Evolutionary conservation across 2,329 filamentous ascomycete species (phyloP).

Genomic region (Hymenoscyphus fructigenus): DNA sequence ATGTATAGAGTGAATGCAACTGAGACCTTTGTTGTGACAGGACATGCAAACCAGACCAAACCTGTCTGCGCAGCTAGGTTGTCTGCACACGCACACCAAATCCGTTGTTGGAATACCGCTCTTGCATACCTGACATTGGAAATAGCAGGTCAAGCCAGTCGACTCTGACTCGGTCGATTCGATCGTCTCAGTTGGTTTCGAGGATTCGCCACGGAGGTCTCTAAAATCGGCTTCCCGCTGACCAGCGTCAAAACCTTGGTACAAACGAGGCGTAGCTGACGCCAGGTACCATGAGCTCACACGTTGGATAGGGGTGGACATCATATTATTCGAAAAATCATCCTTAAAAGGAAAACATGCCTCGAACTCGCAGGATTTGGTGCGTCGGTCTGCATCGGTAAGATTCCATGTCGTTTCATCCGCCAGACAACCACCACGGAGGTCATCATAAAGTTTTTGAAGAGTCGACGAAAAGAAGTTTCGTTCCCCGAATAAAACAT

Average conservation of each 20-base stretch:
- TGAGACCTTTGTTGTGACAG: too few relatives aligned
- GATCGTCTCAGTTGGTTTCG: too few relatives aligned
- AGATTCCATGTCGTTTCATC: background rate
- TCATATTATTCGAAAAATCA: background rate
- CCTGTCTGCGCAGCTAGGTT: too few relatives aligned
- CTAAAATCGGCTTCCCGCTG: too few relatives aligned
- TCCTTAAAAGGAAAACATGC: background rate
- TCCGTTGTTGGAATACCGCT: too few relatives aligned
- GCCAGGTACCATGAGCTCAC: background rate
- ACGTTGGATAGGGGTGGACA: background rate
- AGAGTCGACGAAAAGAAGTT: background rate
- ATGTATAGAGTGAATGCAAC: too few relatives aligned
- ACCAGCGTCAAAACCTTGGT: background rate
- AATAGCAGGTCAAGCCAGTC: too few relatives aligned
- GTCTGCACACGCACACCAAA: too few relatives aligned
- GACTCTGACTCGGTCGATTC: too few relatives aligned
- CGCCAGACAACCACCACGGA: background rate
- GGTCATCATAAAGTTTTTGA: background rate
- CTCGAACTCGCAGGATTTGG: slow-evolving; percentile 3
- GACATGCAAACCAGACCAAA: too few relatives aligned
- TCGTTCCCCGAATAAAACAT: background rate
- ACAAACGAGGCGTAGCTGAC: background rate
- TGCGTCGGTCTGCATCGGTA: background rate
- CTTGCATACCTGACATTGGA: too few relatives aligned
- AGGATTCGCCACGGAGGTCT: too few relatives aligned